phyloP scores from a whole-genome alignment of 305 asterid genomes.

The Solanum chacoense region DNA sequence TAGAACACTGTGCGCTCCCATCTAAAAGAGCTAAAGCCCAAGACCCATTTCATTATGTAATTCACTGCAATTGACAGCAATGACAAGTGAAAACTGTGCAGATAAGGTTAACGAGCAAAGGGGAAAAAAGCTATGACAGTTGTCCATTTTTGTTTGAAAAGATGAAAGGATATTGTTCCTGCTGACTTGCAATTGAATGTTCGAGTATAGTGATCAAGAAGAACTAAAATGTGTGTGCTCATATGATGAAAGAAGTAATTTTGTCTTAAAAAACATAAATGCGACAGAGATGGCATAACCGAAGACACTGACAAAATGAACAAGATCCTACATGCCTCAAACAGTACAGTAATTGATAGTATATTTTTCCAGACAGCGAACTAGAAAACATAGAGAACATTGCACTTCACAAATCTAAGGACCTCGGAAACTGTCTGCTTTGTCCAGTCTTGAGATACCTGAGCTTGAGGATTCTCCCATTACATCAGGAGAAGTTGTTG shows the following conservation, averaged over 20 bases:
- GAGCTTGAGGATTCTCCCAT: conserved; percentile 82
- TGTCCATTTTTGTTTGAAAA: background rate
- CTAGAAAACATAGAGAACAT: background rate
- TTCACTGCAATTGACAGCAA: background rate
- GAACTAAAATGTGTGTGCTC: background rate
- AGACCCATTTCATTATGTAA: background rate
- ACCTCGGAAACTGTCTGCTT: conserved; percentile 47
- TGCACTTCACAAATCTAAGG: conserved; percentile 11
- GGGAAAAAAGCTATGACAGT: background rate
- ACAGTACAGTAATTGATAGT: background rate
- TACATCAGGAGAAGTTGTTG: conserved; percentile 39
- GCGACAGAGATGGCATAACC: background rate
- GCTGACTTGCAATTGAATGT: background rate
- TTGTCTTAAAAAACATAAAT: background rate
- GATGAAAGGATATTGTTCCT: background rate
- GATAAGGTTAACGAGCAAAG: background rate
- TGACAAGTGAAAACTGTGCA: background rate
- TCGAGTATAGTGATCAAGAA: background rate
- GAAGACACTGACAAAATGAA: background rate
- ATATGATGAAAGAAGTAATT: background rate
- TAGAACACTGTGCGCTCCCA: background rate
- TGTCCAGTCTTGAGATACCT: conserved; percentile 57
- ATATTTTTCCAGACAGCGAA: background rate
- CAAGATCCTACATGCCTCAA: background rate
- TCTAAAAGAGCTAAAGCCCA: background rate